A percentile compares a stretch with the other conserved stretches of the same genome.
phyloP scores from a whole-genome alignment of 441 rosid species.

The Manihot esculenta region DNA sequence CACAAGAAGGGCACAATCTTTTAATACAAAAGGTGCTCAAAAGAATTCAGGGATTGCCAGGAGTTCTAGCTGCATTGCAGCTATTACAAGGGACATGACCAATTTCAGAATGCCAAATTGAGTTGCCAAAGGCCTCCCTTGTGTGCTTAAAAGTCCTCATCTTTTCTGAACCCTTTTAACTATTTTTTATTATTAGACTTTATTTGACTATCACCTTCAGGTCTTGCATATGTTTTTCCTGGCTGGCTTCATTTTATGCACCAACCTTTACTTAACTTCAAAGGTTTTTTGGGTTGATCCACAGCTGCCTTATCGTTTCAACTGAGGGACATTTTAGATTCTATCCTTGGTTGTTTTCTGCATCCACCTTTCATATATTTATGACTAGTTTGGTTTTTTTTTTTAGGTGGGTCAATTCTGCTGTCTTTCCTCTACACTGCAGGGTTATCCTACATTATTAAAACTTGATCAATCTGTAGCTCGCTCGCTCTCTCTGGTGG shows the following conservation, averaged over 20 bases:
- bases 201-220: not conserved
- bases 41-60: constrained; percentile 61
- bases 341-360: constrained; percentile 15
- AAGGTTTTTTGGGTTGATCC: constrained; percentile 16
- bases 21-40: constrained; percentile 44
- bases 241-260: constrained; percentile 8
- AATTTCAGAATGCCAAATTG: constrained; percentile 30
- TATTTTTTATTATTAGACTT: not conserved
- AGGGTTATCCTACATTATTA: not conserved
- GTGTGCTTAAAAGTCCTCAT: not conserved
- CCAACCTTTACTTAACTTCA: constrained; percentile 8
- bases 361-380: not conserved
- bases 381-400: not conserved
- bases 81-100: constrained; percentile 55
- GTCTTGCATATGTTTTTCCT: not conserved
- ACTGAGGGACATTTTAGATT: constrained; percentile 9
- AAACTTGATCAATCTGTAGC: not conserved
- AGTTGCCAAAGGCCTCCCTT: not conserved
- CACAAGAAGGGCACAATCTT: constrained; percentile 46
- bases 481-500: not conserved
- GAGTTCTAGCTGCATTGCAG: constrained; percentile 91
- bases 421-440: no score
- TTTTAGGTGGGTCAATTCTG: not conserved
- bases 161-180: not conserved
- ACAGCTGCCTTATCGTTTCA: not conserved